Conservation (phyloP, 202 grass and related monocot genomes). For the Dendrocalamus latiflorus region DNA sequence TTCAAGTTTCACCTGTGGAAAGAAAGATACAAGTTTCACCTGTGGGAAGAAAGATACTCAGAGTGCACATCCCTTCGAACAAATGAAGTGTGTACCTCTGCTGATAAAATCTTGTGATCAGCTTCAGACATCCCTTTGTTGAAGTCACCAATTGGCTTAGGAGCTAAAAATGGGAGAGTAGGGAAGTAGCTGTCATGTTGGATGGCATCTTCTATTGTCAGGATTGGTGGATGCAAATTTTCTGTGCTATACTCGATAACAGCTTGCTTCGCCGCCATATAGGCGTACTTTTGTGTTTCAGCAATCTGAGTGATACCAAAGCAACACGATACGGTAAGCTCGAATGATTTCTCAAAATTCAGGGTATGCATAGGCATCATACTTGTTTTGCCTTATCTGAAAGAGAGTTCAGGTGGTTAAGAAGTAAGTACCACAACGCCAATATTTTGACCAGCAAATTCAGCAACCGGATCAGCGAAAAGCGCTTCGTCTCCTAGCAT, state of each 20-base stretch:
- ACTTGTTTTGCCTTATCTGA: background rate
- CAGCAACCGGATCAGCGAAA: too few relatives aligned
- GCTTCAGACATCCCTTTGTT: conserved; percentile 67
- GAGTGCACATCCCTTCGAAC: too few relatives aligned
- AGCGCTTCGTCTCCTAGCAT: too few relatives aligned
- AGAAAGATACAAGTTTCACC: too few relatives aligned
- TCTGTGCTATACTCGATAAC: conserved; percentile 53
- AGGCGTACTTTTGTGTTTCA: conserved; percentile 63
- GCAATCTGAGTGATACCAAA: conserved; percentile 49
- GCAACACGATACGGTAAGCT: background rate
- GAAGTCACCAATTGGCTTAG: conserved; percentile 55
- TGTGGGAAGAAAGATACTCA: too few relatives aligned
- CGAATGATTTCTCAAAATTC: background rate
- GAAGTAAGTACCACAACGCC: conserved; percentile 58
- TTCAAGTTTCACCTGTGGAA: too few relatives aligned
- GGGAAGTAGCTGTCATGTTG: conserved; percentile 46
- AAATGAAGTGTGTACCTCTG: too few relatives aligned
- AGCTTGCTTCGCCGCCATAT: conserved; percentile 65
- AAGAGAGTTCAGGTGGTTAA: background rate
- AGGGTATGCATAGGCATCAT: background rate
- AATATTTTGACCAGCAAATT: too few relatives aligned
- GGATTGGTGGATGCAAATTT: conserved; percentile 55
- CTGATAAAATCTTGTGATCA: conserved; percentile 69
- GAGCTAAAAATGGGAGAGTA: conserved; percentile 17
- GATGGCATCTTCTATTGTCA: conserved; percentile 65